A percentile compares a stretch with the other conserved stretches of the same genome.
phyloP scores from a whole-genome alignment of 768 basidiomycete species.

The Termitomyces sp. region DNA sequence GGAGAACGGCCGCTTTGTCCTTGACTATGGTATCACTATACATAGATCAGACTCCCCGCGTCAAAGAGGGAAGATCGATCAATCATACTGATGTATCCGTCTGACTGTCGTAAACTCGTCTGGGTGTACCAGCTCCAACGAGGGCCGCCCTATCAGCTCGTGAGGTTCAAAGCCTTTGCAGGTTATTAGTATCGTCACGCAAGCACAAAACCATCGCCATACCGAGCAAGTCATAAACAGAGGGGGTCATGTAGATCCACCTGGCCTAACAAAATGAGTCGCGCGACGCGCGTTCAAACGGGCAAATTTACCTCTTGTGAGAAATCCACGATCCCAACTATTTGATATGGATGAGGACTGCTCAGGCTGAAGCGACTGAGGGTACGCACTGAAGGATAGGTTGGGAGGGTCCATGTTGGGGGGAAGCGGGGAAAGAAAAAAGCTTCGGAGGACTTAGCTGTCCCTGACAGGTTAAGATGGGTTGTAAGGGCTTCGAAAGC shows the following conservation, averaged over 20 bases:
- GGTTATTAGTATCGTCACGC: not conserved
- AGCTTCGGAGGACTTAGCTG: constrained; percentile 9
- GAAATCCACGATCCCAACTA: constrained; percentile 81
- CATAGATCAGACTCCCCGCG: not conserved
- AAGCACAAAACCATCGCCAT: constrained; percentile 4
- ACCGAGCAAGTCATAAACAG: constrained; percentile 64
- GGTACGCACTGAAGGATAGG: constrained; percentile 71
- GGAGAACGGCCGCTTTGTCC: constrained; percentile 77
- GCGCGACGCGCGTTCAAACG: constrained; percentile 6
- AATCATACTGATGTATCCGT: constrained; percentile 61
- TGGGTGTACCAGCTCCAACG: constrained; percentile 74
- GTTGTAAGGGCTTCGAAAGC: constrained; percentile 10
- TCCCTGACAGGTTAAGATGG: constrained; percentile 12
- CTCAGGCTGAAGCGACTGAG: constrained; percentile 5
- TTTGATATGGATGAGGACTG: constrained; percentile 1
- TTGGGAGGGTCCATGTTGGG: constrained; percentile 50
- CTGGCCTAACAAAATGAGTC: constrained; percentile 39
- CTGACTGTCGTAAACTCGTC: constrained; percentile 69
- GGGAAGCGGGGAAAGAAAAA: constrained; percentile 11
- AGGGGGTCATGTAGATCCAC: constrained; percentile 66
- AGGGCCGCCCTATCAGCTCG: constrained; percentile 65
- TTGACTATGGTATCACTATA: constrained; percentile 66
- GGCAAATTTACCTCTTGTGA: constrained; percentile 52
- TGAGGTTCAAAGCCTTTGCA: constrained; percentile 65
- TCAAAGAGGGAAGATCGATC: not conserved